A percentile compares a stretch with the other conserved stretches of the same genome.
Conservation (phyloP, 352 stramenopile species). For the Aphanomyces stellatus region DNA sequence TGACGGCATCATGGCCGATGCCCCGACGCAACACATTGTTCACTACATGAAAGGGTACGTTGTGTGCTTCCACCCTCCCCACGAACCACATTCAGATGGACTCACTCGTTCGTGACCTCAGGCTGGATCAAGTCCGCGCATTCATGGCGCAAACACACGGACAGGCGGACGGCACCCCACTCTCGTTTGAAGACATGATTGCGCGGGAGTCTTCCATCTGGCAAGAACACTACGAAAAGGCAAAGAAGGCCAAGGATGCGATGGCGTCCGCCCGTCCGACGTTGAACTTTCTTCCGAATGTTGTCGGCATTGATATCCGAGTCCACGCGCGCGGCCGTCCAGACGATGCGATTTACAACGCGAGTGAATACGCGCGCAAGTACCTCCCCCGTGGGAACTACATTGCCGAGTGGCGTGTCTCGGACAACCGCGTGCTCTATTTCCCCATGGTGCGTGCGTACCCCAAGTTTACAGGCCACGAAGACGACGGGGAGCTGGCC, state of each 20-base stretch:
- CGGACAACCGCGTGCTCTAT: conserved; percentile 14
- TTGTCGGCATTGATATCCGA: conserved; percentile 48
- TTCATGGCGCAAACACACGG: conserved; percentile 3
- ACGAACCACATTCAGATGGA: neutral
- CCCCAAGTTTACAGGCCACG: conserved; percentile 74
- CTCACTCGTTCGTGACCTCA: conserved; percentile 26
- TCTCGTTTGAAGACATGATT: conserved; percentile 10
- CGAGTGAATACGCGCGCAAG: conserved; percentile 50
- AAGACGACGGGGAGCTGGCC: conserved; percentile 42
- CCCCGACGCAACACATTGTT: conserved; percentile 22
- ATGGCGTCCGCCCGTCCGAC: conserved; percentile 36
- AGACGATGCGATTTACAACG: conserved; percentile 63
- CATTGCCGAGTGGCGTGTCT: conserved; percentile 35
- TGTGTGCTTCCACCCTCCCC: conserved; percentile 24
- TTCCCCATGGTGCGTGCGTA: conserved; percentile 66
- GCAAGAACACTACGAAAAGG: conserved; percentile 34
- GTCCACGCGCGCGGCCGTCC: conserved; percentile 49
- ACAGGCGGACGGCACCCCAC: neutral
- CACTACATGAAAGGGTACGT: conserved; percentile 38
- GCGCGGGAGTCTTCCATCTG: conserved; percentile 22
- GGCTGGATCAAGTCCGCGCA: conserved; percentile 24
- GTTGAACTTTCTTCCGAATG: conserved; percentile 30
- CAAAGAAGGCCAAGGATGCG: conserved; percentile 23
- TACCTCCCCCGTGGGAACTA: conserved; percentile 70
- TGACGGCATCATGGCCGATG: neutral